These are phyloP conservation scores for Gamarada debralockiae DNA, from an alignment of 495 filamentous ascomycete species.

Conservation along the genomic window DNA sequence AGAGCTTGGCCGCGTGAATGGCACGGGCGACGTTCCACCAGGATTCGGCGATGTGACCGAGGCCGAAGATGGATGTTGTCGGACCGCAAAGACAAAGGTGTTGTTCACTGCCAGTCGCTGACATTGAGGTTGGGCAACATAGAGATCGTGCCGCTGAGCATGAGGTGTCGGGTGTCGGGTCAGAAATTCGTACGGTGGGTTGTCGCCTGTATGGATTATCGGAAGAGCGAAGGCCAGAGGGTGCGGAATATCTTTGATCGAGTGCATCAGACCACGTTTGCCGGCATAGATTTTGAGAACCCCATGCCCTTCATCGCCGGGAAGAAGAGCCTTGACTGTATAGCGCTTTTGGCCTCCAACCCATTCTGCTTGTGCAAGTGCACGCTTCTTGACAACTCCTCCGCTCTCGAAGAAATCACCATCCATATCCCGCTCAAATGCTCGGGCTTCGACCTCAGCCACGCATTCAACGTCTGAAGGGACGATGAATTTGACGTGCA, in stretches of 20 bases:
- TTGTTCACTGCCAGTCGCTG: conserved; percentile 83
- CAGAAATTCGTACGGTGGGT: conserved; percentile 90
- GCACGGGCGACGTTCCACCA: conserved; percentile 58
- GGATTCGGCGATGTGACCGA: conserved; percentile 45
- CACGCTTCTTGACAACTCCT: conserved; percentile 78
- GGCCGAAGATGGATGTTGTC: conserved; percentile 79
- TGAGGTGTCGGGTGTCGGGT: conserved; percentile 94
- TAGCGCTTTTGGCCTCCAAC: conserved; percentile 80
- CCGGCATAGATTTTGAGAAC: conserved; percentile 93
- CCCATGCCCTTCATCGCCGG: conserved; percentile 84
- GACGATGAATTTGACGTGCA: conserved; percentile 82
- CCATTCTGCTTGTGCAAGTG: conserved; percentile 91
- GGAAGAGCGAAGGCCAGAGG: conserved; percentile 88
- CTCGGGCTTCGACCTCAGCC: conserved; percentile 85
- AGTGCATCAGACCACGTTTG: conserved; percentile 92
- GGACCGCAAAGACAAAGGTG: conserved; percentile 94
- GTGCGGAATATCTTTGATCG: conserved; percentile 89
- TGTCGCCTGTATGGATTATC: conserved; percentile 83
- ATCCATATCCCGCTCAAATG: conserved; percentile 76
- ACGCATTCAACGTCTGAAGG: conserved; percentile 88
- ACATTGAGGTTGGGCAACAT: conserved; percentile 94
- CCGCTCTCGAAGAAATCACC: conserved; percentile 94
- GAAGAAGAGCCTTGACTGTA: conserved; percentile 86
- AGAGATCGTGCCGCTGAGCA: conserved; percentile 92
- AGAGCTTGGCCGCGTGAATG: conserved; percentile 69